Evolutionary conservation across 202 grass and related monocot genomes (phyloP).

Genomic region (Carex arenaria): DNA sequence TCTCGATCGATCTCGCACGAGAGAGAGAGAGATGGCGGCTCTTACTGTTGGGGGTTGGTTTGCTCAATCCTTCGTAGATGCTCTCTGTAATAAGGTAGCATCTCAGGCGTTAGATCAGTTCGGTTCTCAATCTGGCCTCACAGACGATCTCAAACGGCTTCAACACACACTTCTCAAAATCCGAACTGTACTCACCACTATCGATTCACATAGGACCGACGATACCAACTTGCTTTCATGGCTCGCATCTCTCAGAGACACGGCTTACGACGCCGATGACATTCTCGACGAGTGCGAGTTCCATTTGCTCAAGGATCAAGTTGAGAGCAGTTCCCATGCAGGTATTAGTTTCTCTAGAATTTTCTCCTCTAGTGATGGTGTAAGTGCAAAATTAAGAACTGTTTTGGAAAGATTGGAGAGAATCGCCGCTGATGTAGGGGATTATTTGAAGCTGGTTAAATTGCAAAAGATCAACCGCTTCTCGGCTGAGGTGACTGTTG

Average conservation of each 20-base stretch:
- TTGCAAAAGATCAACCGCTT: conserved; percentile 9
- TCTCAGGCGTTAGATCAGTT: conserved; percentile 8
- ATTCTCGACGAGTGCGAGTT: conserved; percentile 25
- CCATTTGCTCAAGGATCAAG: background rate
- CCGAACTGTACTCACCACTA: conserved; percentile 8
- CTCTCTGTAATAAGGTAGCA: conserved; percentile 1
- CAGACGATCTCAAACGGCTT: conserved; percentile 23
- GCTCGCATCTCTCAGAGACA: conserved; percentile 25
- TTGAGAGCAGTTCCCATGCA: background rate
- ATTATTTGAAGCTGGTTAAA: conserved; percentile 21
- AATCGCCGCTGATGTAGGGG: background rate
- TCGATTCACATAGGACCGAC: conserved; percentile 9
- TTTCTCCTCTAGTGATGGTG: background rate
- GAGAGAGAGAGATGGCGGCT: conserved; percentile 15
- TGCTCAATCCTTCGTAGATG: conserved; percentile 13
- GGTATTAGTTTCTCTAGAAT: conserved; percentile 20
- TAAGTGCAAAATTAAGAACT: conserved; percentile 1
- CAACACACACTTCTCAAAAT: conserved; percentile 14
- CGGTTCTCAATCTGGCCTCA: conserved; percentile 13
- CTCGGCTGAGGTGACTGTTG: background rate
- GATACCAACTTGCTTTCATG: conserved; percentile 20
- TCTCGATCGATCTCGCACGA: background rate
- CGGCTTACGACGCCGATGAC: conserved; percentile 32
- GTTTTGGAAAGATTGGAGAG: conserved; percentile 29
- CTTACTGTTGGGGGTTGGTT: conserved; percentile 16